Evolutionary conservation across 2,329 filamentous ascomycete genomes (phyloP).

Genomic region (Lachnellula cervina): DNA sequence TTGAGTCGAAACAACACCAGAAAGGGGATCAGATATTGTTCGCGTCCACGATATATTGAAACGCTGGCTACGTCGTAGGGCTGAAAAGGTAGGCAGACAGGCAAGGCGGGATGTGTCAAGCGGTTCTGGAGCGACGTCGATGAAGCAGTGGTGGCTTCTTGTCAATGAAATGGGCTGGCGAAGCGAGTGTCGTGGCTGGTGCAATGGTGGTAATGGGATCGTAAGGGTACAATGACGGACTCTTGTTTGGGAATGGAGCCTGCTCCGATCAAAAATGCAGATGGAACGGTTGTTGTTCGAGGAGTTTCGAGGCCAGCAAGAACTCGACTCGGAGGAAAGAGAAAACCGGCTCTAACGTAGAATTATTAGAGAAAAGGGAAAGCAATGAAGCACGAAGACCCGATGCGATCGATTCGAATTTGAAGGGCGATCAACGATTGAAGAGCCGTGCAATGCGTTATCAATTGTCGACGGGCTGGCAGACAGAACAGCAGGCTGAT

Average conservation of each 20-base stretch:
- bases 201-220: conserved; percentile 7
- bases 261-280: conserved; percentile 31
- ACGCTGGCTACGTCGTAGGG: conserved; percentile 22
- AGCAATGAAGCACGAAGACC: conserved; percentile 12
- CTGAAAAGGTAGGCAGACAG: conserved; percentile 9
- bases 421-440: conserved; percentile 8
- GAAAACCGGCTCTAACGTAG: conserved; percentile 19
- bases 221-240: conserved; percentile 14
- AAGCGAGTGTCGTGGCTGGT: conserved; percentile 27
- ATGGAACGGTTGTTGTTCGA: conserved; percentile 32
- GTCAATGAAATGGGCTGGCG: conserved; percentile 21
- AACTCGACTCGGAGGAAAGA: conserved; percentile 27
- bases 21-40: conserved; percentile 17
- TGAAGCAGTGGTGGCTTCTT: conserved; percentile 27
- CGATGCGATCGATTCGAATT: conserved; percentile 4
- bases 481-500: conserved; percentile 6
- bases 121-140: conserved; percentile 23
- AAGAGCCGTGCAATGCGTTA: conserved; percentile 5
- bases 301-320: conserved; percentile 33
- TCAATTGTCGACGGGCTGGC: background rate
- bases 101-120: conserved; percentile 13
- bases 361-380: conserved; percentile 22
- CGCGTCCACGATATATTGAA: conserved; percentile 24
- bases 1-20: conserved; percentile 27
- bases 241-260: conserved; percentile 25